These are phyloP conservation scores for Candida quercuum DNA, from an alignment of 805 yeast species.

Conservation along the genomic window DNA sequence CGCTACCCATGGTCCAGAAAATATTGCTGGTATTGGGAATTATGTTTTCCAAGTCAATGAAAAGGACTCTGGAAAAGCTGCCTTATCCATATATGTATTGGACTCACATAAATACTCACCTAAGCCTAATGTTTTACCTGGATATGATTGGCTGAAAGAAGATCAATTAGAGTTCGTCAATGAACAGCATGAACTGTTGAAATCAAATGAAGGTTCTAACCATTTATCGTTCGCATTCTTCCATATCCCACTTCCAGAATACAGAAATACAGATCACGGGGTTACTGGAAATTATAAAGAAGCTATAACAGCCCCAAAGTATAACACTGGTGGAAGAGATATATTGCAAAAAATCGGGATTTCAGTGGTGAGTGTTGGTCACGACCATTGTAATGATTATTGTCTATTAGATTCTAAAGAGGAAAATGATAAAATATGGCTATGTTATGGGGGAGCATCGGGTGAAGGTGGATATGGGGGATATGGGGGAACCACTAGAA, in stretches of 20 bases:
- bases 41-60: constrained; percentile 53
- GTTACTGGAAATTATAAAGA: constrained; percentile 66
- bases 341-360: constrained; percentile 64
- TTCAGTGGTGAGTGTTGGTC: constrained; percentile 76
- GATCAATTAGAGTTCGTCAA: constrained; percentile 58
- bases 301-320: constrained; percentile 70
- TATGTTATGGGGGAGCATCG: constrained; percentile 90
- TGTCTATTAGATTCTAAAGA: constrained; percentile 57
- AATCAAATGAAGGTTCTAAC: constrained; percentile 21
- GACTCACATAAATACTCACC: constrained; percentile 80
- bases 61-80: constrained; percentile 31
- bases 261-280: constrained; percentile 39
- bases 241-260: constrained; percentile 93
- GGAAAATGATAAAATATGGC: constrained; percentile 45
- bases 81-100: constrained; percentile 63
- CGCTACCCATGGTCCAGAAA: constrained; percentile 57
- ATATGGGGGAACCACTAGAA: constrained; percentile 79
- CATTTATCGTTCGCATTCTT: constrained; percentile 83
- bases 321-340: constrained; percentile 62
- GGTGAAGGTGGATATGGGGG: constrained; percentile 98
- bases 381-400: constrained; percentile 93
- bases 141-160: constrained; percentile 83
- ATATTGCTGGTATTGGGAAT: constrained; percentile 80
- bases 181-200: constrained; percentile 26
- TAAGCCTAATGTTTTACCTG: constrained; percentile 61